A percentile compares a stretch with the other conserved stretches of the same genome.
phyloP scores from a whole-genome alignment of 352 stramenopile genomes.

The Pythium volutum region DNA sequence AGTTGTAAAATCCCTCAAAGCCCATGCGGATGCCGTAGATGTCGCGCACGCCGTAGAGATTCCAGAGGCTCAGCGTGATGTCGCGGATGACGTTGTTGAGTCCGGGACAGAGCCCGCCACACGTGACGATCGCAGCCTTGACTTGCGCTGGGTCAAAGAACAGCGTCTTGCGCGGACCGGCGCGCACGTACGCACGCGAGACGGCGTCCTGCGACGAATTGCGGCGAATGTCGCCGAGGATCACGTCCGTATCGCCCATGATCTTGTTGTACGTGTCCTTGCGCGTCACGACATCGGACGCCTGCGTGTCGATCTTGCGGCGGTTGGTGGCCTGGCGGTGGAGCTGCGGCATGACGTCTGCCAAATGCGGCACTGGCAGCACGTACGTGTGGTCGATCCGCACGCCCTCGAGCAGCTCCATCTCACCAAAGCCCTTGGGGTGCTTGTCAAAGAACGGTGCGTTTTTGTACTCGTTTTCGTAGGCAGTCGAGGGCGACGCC shows the following conservation, averaged over 20 bases:
- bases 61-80: constrained; percentile 92
- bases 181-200: constrained; percentile 77
- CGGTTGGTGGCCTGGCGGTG: constrained; percentile 55
- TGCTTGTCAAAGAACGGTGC: constrained; percentile 78
- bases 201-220: constrained; percentile 60
- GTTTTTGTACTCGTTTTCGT: constrained; percentile 48
- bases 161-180: constrained; percentile 60
- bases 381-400: constrained; percentile 63
- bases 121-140: constrained; percentile 91
- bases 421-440: constrained; percentile 78
- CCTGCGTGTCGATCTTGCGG: constrained; percentile 78
- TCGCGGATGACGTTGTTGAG: constrained; percentile 99
- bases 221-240: constrained; percentile 78
- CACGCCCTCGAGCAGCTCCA: constrained; percentile 68
- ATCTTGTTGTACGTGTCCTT: constrained; percentile 88
- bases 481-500: constrained; percentile 31
- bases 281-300: constrained; percentile 48
- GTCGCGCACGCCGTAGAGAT: constrained; percentile 80
- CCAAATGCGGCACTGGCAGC: constrained; percentile 69
- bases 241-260: constrained; percentile 79
- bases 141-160: constrained; percentile 78
- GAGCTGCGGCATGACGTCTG: constrained; percentile 60
- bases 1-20: constrained; percentile 82
- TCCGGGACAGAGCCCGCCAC: constrained; percentile 93
- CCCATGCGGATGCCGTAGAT: constrained; percentile 85